Conservation (phyloP, 208 protist species). For the Tritrichomonas foetus region DNA sequence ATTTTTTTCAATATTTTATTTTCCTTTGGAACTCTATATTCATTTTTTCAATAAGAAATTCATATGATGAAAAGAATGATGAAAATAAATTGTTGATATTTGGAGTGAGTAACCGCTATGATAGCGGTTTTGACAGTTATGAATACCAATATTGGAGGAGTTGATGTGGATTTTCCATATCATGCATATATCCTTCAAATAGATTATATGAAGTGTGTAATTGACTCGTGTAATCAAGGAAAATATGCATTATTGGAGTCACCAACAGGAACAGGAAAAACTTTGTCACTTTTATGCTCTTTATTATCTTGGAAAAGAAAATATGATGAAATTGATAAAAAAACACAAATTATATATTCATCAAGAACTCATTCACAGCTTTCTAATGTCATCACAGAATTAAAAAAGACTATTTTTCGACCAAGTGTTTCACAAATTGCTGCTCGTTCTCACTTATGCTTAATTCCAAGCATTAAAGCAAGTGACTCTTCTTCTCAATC, state of each 20-base stretch:
- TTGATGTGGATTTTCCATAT: constrained; percentile 1
- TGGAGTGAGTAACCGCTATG: no score
- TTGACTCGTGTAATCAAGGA: not conserved
- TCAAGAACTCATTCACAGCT: constrained; percentile 44
- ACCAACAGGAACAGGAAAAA: constrained; percentile 41
- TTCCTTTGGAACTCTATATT: no score
- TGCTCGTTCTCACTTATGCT: not conserved
- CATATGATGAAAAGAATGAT: no score
- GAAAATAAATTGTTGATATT: no score
- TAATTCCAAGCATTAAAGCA: not conserved
- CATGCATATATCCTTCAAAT: not conserved
- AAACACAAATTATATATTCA: not conserved
- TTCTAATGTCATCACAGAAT: constrained; percentile 35
- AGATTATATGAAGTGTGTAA: constrained; percentile 34
- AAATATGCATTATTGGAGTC: constrained; percentile 37
- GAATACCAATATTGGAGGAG: not conserved
- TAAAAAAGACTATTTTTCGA: constrained; percentile 2
- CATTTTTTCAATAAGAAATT: no score
- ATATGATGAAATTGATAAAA: no score
- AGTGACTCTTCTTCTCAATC: not conserved
- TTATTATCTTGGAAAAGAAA: not conserved
- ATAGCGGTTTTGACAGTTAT: no score
- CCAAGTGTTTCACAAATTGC: not conserved
- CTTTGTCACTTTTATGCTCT: constrained; percentile 39
- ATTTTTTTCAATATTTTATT: no score